Conservation (phyloP, 2,329 filamentous ascomycete species). For the Emergomyces africanus region DNA sequence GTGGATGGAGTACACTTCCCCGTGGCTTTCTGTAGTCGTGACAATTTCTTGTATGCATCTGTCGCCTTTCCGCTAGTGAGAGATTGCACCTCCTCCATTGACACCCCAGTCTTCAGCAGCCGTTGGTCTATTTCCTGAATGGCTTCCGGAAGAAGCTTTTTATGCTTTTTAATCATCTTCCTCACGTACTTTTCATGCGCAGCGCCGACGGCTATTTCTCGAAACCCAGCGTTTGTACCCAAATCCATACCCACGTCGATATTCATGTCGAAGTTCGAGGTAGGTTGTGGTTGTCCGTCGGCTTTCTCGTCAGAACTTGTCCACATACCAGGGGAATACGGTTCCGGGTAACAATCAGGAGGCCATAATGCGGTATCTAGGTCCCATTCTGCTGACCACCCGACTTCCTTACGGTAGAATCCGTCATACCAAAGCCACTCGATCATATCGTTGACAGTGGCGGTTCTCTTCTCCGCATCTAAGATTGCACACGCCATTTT, state of each 20-base stretch:
- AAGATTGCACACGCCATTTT: neutral
- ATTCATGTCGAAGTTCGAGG: neutral
- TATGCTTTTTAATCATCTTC: constrained; percentile 6
- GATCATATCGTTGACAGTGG: constrained; percentile 9
- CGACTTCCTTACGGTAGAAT: constrained; percentile 6
- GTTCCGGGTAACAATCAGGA: neutral
- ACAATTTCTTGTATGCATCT: constrained; percentile 7
- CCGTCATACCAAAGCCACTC: constrained; percentile 10
- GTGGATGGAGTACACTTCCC: neutral
- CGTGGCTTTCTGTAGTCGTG: constrained; percentile 3
- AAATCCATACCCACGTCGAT: neutral
- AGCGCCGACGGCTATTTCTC: neutral
- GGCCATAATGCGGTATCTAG: neutral
- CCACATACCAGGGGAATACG: neutral
- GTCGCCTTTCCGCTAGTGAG: constrained; percentile 4
- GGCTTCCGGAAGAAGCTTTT: constrained; percentile 5
- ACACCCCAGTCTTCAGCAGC: constrained; percentile 4
- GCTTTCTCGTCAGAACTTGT: neutral
- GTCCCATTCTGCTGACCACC: constrained; percentile 6
- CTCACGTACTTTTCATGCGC: constrained; percentile 4
- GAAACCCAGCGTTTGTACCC: neutral
- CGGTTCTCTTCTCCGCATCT: neutral
- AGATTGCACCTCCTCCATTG: constrained; percentile 4
- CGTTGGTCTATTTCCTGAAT: constrained; percentile 6
- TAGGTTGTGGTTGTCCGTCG: neutral